Conservation (phyloP, 2,329 filamentous ascomycete genomes). For the Ilyonectria sp. region DNA sequence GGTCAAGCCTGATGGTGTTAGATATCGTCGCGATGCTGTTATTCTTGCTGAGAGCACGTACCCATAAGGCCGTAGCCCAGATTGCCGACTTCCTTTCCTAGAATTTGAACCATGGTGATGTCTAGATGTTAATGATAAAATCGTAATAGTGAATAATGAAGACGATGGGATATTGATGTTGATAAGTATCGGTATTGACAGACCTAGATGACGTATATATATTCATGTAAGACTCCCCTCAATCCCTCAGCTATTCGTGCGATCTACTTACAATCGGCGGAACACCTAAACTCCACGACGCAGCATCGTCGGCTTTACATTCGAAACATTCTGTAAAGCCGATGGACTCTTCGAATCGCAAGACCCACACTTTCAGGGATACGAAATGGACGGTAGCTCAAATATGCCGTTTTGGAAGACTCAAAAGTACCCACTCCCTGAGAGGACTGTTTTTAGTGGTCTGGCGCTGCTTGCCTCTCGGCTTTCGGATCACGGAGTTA, state of each 20-base stretch:
- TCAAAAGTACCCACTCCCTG: too few species aligned
- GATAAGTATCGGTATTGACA: neutral
- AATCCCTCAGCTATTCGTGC: neutral
- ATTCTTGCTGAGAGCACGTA: conserved; percentile 44
- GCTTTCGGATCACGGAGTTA: neutral
- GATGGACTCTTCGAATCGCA: neutral
- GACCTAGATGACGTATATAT: neutral
- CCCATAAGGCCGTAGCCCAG: conserved; percentile 71
- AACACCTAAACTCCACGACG: neutral
- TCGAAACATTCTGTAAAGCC: neutral
- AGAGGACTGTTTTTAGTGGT: too few species aligned
- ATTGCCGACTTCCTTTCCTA: conserved; percentile 62
- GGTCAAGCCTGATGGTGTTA: conserved; percentile 56
- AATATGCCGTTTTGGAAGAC: neutral
- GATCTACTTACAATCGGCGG: neutral
- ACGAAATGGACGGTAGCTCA: neutral
- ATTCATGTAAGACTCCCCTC: neutral
- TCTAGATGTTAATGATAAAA: neutral
- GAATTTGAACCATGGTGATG: conserved; percentile 47
- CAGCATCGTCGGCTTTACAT: neutral
- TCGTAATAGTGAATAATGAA: neutral
- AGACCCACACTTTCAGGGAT: neutral
- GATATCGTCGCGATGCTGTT: neutral
- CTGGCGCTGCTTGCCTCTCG: neutral
- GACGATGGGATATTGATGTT: neutral